Conservation (phyloP, 2,329 filamentous ascomycete genomes). For the Penicillium sp. region DNA sequence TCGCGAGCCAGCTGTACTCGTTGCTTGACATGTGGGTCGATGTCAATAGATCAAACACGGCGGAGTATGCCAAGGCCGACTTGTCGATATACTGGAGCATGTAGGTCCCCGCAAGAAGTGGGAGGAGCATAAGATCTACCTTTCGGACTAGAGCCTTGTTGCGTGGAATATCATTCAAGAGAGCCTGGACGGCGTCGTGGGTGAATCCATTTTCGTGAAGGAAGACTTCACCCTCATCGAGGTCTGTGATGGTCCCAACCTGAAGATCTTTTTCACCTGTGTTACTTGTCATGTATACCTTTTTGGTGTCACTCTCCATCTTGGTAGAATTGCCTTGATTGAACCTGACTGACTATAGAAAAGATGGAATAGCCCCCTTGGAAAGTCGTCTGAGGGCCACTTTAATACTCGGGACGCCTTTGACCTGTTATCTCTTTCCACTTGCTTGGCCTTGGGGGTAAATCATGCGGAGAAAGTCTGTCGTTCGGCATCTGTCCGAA, state of each 20-base stretch:
- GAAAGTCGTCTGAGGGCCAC: not conserved
- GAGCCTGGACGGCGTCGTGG: slow-evolving; percentile 41
- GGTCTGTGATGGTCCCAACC: slow-evolving; percentile 29
- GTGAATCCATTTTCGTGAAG: slow-evolving; percentile 50
- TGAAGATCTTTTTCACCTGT: slow-evolving; percentile 20
- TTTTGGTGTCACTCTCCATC: slow-evolving; percentile 11
- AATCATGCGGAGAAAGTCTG: slow-evolving; percentile 5
- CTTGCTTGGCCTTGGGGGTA: not conserved
- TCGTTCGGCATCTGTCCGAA: slow-evolving; percentile 13
- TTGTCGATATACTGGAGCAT: slow-evolving; percentile 58
- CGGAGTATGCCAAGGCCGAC: slow-evolving; percentile 53
- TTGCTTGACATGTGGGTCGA: slow-evolving; percentile 46
- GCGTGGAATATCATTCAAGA: slow-evolving; percentile 44
- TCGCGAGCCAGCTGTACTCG: slow-evolving; percentile 55
- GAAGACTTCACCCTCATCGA: slow-evolving; percentile 52
- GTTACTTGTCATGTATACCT: not conserved
- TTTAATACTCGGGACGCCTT: not conserved
- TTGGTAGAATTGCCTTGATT: not conserved
- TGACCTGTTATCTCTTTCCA: slow-evolving; percentile 8
- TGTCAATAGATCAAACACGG: slow-evolving; percentile 56
- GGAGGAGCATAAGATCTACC: slow-evolving; percentile 53
- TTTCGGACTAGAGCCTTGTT: slow-evolving; percentile 39
- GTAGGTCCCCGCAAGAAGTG: slow-evolving; percentile 45
- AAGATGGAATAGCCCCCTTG: not conserved
- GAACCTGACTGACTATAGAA: not conserved